These are phyloP conservation scores for Rosa multiflora DNA, from an alignment of 306 rosid species.

Conservation along the genomic window DNA sequence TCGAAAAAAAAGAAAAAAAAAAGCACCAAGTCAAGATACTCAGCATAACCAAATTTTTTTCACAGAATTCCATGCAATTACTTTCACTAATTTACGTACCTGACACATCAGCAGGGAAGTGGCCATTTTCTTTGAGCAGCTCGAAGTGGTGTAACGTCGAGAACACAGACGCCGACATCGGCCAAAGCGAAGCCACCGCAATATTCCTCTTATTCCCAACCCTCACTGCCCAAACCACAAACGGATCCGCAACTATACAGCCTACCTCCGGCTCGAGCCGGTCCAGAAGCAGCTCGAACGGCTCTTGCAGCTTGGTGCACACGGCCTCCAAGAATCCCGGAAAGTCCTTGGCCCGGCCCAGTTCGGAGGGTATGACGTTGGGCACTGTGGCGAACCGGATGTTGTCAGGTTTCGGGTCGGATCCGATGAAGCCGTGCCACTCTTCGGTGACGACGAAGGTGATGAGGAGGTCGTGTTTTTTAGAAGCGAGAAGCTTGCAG, in stretches of 20 bases:
- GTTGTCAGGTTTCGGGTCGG: slow-evolving; percentile 28
- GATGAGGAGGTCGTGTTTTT: slow-evolving; percentile 17
- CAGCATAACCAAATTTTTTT: too few relatives aligned
- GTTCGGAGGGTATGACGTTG: slow-evolving; percentile 42
- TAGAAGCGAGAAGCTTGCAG: slow-evolving; percentile 36
- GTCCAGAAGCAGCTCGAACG: slow-evolving; percentile 33
- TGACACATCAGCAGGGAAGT: slow-evolving; percentile 31
- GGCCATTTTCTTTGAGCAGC: slow-evolving; percentile 23
- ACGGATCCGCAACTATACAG: slow-evolving; percentile 17
- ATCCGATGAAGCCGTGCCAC: slow-evolving; percentile 39
- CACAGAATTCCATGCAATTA: too few relatives aligned
- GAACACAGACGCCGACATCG: slow-evolving; percentile 33
- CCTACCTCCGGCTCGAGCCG: slow-evolving; percentile 23
- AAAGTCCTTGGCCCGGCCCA: slow-evolving; percentile 22
- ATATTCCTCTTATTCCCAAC: slow-evolving; percentile 38
- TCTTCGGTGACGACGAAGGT: slow-evolving; percentile 48
- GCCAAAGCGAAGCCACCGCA: slow-evolving; percentile 43
- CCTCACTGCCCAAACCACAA: slow-evolving; percentile 24
- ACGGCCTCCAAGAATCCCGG: slow-evolving; percentile 27
- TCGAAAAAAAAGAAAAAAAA: too few relatives aligned
- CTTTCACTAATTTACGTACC: slow-evolving; percentile 15
- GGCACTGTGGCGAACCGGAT: slow-evolving; percentile 23
- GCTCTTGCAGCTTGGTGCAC: slow-evolving; percentile 32
- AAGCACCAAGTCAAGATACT: too few relatives aligned
- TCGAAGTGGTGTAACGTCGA: slow-evolving; percentile 19